Evolutionary conservation across 768 basidiomycete genomes (phyloP).

Genomic region (Boletus rex-veris): DNA sequence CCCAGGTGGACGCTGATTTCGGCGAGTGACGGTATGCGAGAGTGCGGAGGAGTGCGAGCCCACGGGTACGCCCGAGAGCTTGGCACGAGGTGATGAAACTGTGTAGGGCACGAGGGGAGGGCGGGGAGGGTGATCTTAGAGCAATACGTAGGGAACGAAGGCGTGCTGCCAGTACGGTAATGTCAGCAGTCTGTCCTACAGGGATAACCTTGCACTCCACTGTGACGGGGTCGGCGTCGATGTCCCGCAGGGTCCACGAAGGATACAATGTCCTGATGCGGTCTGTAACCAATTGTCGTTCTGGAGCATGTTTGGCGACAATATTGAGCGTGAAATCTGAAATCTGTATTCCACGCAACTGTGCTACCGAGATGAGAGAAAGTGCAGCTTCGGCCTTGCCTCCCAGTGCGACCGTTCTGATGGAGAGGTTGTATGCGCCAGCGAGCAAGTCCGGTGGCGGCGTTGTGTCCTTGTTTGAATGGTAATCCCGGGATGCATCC

Average conservation of each 20-base stretch:
- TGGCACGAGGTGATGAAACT: slow-evolving; percentile 23
- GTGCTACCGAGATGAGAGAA: slow-evolving; percentile 40
- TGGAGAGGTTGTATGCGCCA: slow-evolving; percentile 34
- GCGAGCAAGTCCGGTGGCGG: slow-evolving; percentile 10
- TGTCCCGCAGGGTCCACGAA: slow-evolving; percentile 4
- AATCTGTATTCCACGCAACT: slow-evolving; percentile 29
- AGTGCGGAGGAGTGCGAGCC: slow-evolving; percentile 14
- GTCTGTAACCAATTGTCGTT: slow-evolving; percentile 3
- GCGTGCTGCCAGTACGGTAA: slow-evolving; percentile 10
- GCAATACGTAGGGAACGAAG: slow-evolving; percentile 26
- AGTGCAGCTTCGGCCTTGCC: slow-evolving; percentile 42
- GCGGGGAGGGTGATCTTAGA: slow-evolving; percentile 22
- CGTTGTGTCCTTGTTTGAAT: neutral
- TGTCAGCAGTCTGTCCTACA: slow-evolving; percentile 1
- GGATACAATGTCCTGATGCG: slow-evolving; percentile 14
- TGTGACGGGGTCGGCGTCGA: neutral
- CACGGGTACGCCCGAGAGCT: slow-evolving; percentile 19
- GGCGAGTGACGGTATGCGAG: slow-evolving; percentile 23
- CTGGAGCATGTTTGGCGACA: slow-evolving; percentile 26
- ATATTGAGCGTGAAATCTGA: slow-evolving; percentile 35
- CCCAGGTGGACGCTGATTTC: slow-evolving; percentile 26
- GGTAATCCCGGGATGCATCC: slow-evolving; percentile 10
- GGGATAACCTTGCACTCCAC: neutral
- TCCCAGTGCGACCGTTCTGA: slow-evolving; percentile 40
- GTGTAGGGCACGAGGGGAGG: slow-evolving; percentile 16